phyloP scores from a whole-genome alignment of 768 basidiomycete genomes.

The Pulveroboletus sp. region DNA sequence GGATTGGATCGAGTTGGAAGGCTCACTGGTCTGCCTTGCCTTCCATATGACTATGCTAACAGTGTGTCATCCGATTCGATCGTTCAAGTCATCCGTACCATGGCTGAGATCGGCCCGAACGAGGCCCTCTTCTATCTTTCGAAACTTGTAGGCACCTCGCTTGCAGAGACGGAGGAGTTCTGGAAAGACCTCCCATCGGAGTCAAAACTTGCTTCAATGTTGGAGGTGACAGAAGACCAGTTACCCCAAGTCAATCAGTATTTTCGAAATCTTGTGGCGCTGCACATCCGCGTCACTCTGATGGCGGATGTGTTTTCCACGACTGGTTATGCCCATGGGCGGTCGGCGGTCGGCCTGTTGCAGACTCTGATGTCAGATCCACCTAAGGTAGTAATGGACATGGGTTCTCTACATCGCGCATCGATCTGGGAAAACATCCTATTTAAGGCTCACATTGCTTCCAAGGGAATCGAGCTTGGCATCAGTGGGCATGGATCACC shows the following conservation, averaged over 20 bases:
- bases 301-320: conserved; percentile 86
- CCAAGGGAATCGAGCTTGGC: conserved; percentile 50
- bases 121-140: conserved; percentile 71
- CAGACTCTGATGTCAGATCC: conserved; percentile 66
- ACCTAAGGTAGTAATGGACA: conserved; percentile 58
- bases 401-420: conserved; percentile 78
- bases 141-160: conserved; percentile 61
- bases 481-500: conserved; percentile 42
- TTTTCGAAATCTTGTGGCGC: conserved; percentile 68
- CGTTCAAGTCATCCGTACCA: conserved; percentile 81
- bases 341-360: conserved; percentile 68
- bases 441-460: conserved; percentile 55
- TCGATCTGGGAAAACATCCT: conserved; percentile 85
- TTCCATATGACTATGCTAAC: conserved; percentile 85
- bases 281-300: conserved; percentile 76
- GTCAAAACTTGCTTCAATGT: conserved; percentile 61
- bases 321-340: conserved; percentile 75
- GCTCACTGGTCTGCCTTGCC: conserved; percentile 76
- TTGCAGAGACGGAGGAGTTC: conserved; percentile 65
- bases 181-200: conserved; percentile 52
- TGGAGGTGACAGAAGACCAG: conserved; percentile 51
- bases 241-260: conserved; percentile 48
- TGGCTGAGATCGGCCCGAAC: conserved; percentile 80
- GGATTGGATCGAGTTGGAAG: conserved; percentile 70
- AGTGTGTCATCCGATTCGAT: conserved; percentile 83